These are phyloP conservation scores for Phytophthora ramorum DNA, from an alignment of 352 stramenopile genomes.

Conservation along the genomic window DNA sequence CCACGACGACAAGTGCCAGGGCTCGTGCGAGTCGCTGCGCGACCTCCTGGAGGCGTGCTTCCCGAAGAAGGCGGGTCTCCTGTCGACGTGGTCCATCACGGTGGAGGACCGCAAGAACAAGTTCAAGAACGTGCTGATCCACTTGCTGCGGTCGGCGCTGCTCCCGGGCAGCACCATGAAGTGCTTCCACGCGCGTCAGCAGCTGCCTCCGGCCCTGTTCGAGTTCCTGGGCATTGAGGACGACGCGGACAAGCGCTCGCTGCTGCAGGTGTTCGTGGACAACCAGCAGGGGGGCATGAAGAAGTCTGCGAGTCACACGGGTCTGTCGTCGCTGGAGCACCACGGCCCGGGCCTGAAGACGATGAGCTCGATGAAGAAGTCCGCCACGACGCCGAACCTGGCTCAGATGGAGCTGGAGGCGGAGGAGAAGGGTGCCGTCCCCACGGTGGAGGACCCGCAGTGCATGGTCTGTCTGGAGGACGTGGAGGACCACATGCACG, in stretches of 20 bases:
- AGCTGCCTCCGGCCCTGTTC: slow-evolving; percentile 58
- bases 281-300: slow-evolving; percentile 54
- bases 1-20: slow-evolving; percentile 58
- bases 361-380: slow-evolving; percentile 41
- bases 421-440: slow-evolving; percentile 31
- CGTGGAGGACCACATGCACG: slow-evolving; percentile 35
- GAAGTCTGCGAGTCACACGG: slow-evolving; percentile 41
- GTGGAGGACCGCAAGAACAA: slow-evolving; percentile 63
- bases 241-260: slow-evolving; percentile 60
- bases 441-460: slow-evolving; percentile 37
- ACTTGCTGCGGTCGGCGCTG: slow-evolving; percentile 70
- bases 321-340: slow-evolving; percentile 39
- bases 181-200: slow-evolving; percentile 56
- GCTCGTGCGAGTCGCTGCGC: slow-evolving; percentile 74
- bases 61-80: slow-evolving; percentile 56
- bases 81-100: slow-evolving; percentile 54
- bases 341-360: slow-evolving; percentile 18
- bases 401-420: slow-evolving; percentile 36
- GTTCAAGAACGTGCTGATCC: slow-evolving; percentile 71
- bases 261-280: slow-evolving; percentile 79
- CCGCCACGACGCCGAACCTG: slow-evolving; percentile 35
- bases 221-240: slow-evolving; percentile 66
- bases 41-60: slow-evolving; percentile 69
- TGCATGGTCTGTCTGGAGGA: slow-evolving; percentile 53
- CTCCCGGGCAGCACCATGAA: slow-evolving; percentile 75